These are phyloP conservation scores for Fusarium sp. DNA, from an alignment of 2,329 filamentous ascomycete species.

Conservation along the genomic window DNA sequence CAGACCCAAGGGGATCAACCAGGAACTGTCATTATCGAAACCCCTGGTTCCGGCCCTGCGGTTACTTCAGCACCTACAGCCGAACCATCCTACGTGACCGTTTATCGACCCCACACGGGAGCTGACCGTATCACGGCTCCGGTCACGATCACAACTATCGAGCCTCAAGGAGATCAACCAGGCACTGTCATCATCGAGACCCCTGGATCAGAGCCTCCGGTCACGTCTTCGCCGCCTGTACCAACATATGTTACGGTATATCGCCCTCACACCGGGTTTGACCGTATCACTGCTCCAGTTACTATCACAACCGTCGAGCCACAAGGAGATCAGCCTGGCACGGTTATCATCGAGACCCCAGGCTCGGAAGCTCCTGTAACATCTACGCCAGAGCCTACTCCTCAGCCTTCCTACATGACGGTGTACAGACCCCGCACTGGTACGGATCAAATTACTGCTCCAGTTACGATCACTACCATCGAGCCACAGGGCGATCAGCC, in stretches of 20 bases:
- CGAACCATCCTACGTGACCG: background rate
- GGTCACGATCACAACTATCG: constrained; percentile 1
- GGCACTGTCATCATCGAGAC: constrained; percentile 23
- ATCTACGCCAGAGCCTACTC: background rate
- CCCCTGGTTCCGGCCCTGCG: background rate
- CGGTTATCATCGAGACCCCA: constrained; percentile 19
- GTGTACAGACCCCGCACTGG: constrained; percentile 6
- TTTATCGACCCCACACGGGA: constrained; percentile 8
- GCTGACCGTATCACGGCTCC: background rate
- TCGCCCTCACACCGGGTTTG: constrained; percentile 1
- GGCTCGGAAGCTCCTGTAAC: background rate
- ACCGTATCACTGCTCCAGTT: background rate
- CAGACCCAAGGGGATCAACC: background rate
- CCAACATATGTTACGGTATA: constrained; percentile 8
- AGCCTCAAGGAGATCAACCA: constrained; percentile 3
- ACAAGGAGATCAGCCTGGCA: constrained; percentile 10
- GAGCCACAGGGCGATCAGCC: background rate
- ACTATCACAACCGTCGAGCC: constrained; percentile 8
- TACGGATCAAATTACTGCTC: background rate
- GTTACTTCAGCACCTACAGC: background rate
- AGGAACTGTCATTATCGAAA: constrained; percentile 17
- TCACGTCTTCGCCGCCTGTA: background rate
- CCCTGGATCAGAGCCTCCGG: background rate
- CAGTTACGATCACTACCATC: constrained; percentile 3
- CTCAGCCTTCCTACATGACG: constrained; percentile 9